These are phyloP conservation scores for Dendrobium nobile DNA, from an alignment of 106 monocot species.

Conservation along the genomic window DNA sequence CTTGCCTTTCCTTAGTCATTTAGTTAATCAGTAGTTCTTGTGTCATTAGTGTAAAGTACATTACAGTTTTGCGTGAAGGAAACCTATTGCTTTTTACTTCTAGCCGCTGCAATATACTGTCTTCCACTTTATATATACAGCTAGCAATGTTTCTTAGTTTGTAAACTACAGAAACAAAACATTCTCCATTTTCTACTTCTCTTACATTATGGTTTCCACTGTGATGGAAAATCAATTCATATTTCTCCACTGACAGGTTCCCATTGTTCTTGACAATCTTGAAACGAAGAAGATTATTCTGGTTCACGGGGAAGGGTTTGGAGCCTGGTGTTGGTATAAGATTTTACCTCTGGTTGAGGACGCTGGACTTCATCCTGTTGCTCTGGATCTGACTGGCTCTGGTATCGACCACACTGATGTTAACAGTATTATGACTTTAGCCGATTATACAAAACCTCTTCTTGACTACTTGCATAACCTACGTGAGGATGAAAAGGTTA, in stretches of 20 bases:
- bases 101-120: too few species aligned
- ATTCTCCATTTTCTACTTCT: not conserved
- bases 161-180: not conserved
- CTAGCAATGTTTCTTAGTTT: not conserved
- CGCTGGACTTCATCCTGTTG: slow-evolving; percentile 55
- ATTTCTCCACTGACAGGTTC: slow-evolving; percentile 20
- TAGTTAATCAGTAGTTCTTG: too few species aligned
- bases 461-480: slow-evolving; percentile 59
- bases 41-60: too few species aligned
- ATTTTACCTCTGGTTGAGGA: slow-evolving; percentile 67
- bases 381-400: slow-evolving; percentile 76
- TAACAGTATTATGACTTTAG: slow-evolving; percentile 48
- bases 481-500: slow-evolving; percentile 74
- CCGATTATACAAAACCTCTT: slow-evolving; percentile 72
- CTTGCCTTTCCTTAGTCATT: too few species aligned
- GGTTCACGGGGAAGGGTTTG: slow-evolving; percentile 91
- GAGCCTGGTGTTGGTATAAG: slow-evolving; percentile 99
- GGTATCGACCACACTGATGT: slow-evolving; percentile 67
- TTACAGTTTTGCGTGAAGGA: too few species aligned
- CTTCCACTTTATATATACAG: not conserved
- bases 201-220: not conserved
- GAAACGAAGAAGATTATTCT: slow-evolving; percentile 76
- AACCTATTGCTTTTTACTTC: too few species aligned
- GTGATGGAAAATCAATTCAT: not conserved
- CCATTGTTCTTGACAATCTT: slow-evolving; percentile 42